Evolutionary conservation across 345 rosid species (phyloP), one percentile per base, ranked within the genome.

Genomic region (Limnanthes douglasii): DNA sequence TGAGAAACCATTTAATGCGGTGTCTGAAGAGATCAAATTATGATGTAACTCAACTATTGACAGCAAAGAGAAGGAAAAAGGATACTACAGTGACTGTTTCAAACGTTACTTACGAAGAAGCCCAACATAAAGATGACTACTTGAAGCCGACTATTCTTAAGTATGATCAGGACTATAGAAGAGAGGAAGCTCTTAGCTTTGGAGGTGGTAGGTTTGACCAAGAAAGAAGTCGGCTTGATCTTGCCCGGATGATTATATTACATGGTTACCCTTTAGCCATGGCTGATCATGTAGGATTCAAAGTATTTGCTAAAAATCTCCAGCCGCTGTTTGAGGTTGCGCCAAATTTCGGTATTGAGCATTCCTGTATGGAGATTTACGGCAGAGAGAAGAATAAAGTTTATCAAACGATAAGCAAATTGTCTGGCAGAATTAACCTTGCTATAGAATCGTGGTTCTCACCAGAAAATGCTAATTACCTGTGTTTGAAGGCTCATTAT

Each of bases 221-320:
- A 50, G 93, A 78, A 34, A 59, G 76, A 33, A 86, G 83, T 52
- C 75, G 39, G 54, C 57, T 56, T 41, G 93, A 88, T 66, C 83
- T 88, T 50, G 88, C 95, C 5, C 86, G 90, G 34, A 88, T 88
- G 97, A 75, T 88, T 35, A 75, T 88, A 34, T 27, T 75, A 30
- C 97, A 88, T 39, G 71, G 73, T 42, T 83, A 82, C 47, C 93
- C 97, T 1, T 43, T 88, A 41, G 39, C 72, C 21, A 78, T 88
- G 83, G 90, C 68, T 62, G 93, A 78, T 46, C 88, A 88, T 53
- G 77, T 73, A 17, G 97, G 97, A 5, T 82, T 86, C 72, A 82
- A 76, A 55, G 65, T 55, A 16, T 88, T 88, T 66, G 83, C 81
- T 46, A 75, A 72, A 62, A 88, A 88, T 53, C 82, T 88, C 18